Evolutionary conservation across 176 grass and related monocot species (phyloP), one percentile per base, ranked within the genome.

Genomic region (Oryza punctata): DNA sequence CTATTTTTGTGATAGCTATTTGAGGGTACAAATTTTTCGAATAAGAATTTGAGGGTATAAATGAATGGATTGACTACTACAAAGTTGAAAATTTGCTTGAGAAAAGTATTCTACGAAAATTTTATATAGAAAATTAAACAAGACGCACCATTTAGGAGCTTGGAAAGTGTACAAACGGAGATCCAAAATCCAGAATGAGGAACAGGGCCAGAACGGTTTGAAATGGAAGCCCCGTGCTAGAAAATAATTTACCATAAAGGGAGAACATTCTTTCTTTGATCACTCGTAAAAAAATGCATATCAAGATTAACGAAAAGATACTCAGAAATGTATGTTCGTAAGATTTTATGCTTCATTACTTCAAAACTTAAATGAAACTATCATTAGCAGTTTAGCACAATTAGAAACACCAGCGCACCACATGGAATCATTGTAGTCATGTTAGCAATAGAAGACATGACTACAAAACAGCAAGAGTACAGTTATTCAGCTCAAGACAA

Each of bases 341-440:
- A 78, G 21, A 47, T 30, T 14, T 12, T 47, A 32, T 67, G 14
- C 2, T 49, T 67, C 24, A 28, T 28, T 19, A 32, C 46, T 82
- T 75, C 73, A 67, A 50, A 10, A 63, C 25, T 23, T 72, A 65
- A 18, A 71, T 87, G 66, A 82, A 82, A 65, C 15, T 78, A 26
- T 82, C 65, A 77, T 52, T 71, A 70, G 24, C 47, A 50, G 11
- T 45, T 45, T 45, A 45, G 43, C 49, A 44, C 41, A 5, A 78
- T 26, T 7, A 64, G 33, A 82, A 76, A 37, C 1, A 82, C 10
- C 37, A 65, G 65, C 4, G 18, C 28, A 40, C 63, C 47, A 76
- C 73, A 40, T 69, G 63, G 60, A 87, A 76, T 63, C n/a, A 76
- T 81, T 69, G 33, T 71, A 69, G 37, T 0, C 24, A 76, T 87